These are phyloP conservation scores for Phaffomyces opuntiae DNA, from an alignment of 805 yeast genomes.

Conservation along the genomic window DNA sequence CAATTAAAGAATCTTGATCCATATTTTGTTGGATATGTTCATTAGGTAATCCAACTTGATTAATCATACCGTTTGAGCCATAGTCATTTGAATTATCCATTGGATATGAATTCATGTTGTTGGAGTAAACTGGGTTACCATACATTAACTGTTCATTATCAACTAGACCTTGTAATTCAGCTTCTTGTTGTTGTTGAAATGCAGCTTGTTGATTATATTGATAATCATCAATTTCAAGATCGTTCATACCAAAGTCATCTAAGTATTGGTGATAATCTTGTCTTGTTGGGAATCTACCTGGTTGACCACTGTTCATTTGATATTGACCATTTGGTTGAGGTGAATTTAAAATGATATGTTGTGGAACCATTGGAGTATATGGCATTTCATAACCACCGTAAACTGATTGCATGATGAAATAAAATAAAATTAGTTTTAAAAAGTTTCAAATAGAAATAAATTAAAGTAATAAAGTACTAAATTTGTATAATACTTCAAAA, in stretches of 20 bases:
- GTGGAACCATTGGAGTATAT: conserved; percentile 20
- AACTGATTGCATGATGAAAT: conserved; percentile 18
- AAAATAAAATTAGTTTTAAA: not conserved
- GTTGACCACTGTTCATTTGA: not conserved
- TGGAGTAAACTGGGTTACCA: not conserved
- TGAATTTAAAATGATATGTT: conserved; percentile 19
- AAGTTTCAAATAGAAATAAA: not conserved
- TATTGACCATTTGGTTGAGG: conserved; percentile 14
- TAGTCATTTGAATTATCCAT: not conserved
- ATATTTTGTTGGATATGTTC: not conserved
- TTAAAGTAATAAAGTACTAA: not conserved
- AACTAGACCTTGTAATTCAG: not conserved
- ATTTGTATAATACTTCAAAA: not conserved
- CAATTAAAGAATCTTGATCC: conserved; percentile 5
- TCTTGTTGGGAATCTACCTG: conserved; percentile 10
- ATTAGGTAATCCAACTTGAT: not conserved
- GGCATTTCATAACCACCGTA: conserved; percentile 20
- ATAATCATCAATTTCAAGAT: conserved; percentile 5
- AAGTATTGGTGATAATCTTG: conserved; percentile 11
- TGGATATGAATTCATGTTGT: not conserved
- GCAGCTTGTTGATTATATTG: conserved; percentile 1
- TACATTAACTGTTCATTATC: conserved; percentile 1
- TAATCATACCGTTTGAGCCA: not conserved
- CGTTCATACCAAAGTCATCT: conserved; percentile 6
- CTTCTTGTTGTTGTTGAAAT: conserved; percentile 3